These are phyloP conservation scores for Artemisia annua DNA, from an alignment of 129 eudicot species.

Conservation along the genomic window DNA sequence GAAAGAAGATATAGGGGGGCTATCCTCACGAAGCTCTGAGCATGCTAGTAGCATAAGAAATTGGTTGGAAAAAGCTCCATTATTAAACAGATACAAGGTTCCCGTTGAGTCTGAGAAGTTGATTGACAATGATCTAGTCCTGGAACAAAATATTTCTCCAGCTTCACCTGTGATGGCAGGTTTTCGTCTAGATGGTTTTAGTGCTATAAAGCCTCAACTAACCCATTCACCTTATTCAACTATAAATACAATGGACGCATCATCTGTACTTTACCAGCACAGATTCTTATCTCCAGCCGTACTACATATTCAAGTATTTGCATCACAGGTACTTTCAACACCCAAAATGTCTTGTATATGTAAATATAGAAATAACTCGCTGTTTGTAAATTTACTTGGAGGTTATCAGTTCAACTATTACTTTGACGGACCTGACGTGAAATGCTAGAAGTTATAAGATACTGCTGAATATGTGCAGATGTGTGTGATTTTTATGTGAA, in stretches of 20 bases:
- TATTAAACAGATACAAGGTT: conserved; percentile 75
- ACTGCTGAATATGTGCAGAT: too few relatives aligned
- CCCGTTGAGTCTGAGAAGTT: conserved; percentile 80
- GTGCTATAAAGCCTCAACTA: conserved; percentile 69
- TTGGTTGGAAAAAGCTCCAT: conserved; percentile 84
- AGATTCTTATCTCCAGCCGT: conserved; percentile 64
- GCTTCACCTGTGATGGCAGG: conserved; percentile 84
- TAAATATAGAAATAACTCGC: neutral
- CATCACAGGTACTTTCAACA: conserved; percentile 59
- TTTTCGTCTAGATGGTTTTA: conserved; percentile 82
- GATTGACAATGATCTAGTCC: conserved; percentile 58
- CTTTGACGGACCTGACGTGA: neutral
- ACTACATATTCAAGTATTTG: conserved; percentile 72
- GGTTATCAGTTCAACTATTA: neutral
- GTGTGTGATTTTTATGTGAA: conserved; percentile 17
- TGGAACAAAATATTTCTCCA: conserved; percentile 68
- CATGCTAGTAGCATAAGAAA: conserved; percentile 48
- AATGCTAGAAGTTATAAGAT: neutral
- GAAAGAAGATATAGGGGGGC: conserved; percentile 42
- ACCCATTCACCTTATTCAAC: conserved; percentile 68
- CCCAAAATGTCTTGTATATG: conserved; percentile 12
- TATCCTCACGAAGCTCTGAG: conserved; percentile 52
- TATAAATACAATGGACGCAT: conserved; percentile 32
- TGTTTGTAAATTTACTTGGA: neutral
- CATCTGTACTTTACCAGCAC: conserved; percentile 50